Evolutionary conservation across 2,329 filamentous ascomycete species (phyloP), one percentile per base, ranked within the genome.

Genomic region (Bipolaris zeicola): DNA sequence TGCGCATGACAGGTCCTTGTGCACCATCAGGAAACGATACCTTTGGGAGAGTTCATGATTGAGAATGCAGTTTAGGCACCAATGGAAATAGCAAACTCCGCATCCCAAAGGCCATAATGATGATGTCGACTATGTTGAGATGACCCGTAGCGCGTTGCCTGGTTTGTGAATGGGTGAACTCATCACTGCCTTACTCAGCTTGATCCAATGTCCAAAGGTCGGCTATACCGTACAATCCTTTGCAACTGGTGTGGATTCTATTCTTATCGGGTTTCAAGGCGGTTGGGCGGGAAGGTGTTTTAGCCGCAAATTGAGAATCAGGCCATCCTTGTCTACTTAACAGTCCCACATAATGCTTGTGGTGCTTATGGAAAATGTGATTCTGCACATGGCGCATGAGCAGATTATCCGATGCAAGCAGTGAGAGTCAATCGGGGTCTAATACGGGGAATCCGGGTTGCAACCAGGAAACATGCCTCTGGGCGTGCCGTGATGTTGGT

Each of bases 271-370:
- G 36, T 18, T 55, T 48, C 42, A 37, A 41, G 53, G 44, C 47
- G 50, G 49, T 50, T 54, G 52, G 55, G 39, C 54, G 55, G 55
- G 53, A 51, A 26, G 41, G 44, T 57, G 50, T 66, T 57, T 70
- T 71, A 70, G 44, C 68, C 68, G 67, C 58, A 71, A 52, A 70
- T 68, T 71, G 60, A 54, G 33, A 44, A 52, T 38, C 33, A 52
- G 49, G 37, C 24, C 26, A 61, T 44, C 63, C 64, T 43, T 61
- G 66, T 54, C 50, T 20, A 10, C 45, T 44, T 37, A 31, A 38
- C 44, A 49, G 45, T 46, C 45, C 31, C 26, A 14, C 33, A 50
- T 31, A 11, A 36, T 28, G 36, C 14, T 16, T 16, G 33, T 14
- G 14, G 39, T 26, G 18, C 38, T 36, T 31, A 34, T 18, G 39